phyloP scores from a whole-genome alignment of 129 eudicot genomes.

The Flaveria ramosissima region DNA sequence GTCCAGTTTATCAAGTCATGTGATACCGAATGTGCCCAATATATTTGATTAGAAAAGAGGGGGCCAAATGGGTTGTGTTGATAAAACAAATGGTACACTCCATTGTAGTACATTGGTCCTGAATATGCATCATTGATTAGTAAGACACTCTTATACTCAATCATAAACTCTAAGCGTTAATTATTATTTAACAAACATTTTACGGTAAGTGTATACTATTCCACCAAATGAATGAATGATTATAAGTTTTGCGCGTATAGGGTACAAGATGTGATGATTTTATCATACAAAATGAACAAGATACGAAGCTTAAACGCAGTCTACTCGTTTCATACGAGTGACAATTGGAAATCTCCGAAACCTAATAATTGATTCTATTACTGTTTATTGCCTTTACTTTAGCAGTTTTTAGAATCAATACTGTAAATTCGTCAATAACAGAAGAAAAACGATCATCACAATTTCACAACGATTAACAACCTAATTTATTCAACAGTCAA shows the following conservation, averaged over 20 bases:
- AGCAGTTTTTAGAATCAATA: not conserved
- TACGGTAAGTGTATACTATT: no score
- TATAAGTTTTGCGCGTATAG: no score
- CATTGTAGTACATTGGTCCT: slow-evolving; percentile 78
- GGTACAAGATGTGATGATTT: no score
- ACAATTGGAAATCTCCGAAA: not conserved
- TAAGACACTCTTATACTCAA: not conserved
- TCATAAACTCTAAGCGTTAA: no score
- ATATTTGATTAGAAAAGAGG: slow-evolving; percentile 40
- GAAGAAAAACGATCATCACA: no score
- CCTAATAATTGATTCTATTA: not conserved
- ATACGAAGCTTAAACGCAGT: not conserved
- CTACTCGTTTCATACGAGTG: not conserved
- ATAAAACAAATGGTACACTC: slow-evolving; percentile 72
- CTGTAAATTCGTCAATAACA: not conserved
- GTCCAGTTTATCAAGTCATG: slow-evolving; percentile 66
- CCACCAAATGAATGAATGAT: no score
- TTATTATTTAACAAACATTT: no score
- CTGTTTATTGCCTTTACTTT: no score
- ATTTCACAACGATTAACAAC: not conserved
- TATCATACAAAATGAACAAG: no score
- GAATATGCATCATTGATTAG: slow-evolving; percentile 18
- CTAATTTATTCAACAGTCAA: not conserved
- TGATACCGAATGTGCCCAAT: slow-evolving; percentile 72
- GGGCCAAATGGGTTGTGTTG: slow-evolving; percentile 75